A percentile compares a stretch with the other conserved stretches of the same genome.
Evolutionary conservation across 768 basidiomycete species (phyloP).

Genomic region (Podaxis sp.): DNA sequence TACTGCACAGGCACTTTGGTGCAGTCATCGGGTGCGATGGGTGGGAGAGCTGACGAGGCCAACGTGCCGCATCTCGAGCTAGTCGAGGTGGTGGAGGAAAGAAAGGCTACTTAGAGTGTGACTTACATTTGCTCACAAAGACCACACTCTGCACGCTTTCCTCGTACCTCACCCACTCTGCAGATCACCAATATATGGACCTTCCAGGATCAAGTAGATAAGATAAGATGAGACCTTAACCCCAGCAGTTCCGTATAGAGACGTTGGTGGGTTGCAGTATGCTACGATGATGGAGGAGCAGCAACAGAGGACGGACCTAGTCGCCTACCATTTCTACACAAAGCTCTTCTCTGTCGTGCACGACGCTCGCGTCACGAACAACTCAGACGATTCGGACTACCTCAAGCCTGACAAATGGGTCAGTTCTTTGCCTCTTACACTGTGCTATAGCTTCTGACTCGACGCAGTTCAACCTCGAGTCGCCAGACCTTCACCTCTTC

Average conservation of each 20-base stretch:
- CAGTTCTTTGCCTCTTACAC: slow-evolving; percentile 30
- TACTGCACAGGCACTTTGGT: too few species aligned
- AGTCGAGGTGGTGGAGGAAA: too few species aligned
- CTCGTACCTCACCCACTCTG: too few species aligned
- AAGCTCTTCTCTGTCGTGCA: slow-evolving; percentile 78
- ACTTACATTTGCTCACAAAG: not conserved
- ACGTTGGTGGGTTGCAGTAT: not conserved
- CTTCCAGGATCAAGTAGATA: not conserved
- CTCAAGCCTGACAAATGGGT: slow-evolving; percentile 83
- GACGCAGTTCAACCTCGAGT: slow-evolving; percentile 41
- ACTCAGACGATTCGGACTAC: slow-evolving; percentile 24
- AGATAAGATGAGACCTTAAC: slow-evolving; percentile 8
- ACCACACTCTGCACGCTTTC: too few species aligned
- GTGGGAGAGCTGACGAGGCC: too few species aligned
- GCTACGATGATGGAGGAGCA: slow-evolving; percentile 14
- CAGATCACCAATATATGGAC: too few species aligned
- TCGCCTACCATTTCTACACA: slow-evolving; percentile 79
- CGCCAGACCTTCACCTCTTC: slow-evolving; percentile 18
- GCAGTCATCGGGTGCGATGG: too few species aligned
- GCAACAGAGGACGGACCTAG: slow-evolving; percentile 75
- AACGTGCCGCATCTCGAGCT: too few species aligned
- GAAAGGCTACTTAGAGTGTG: not conserved
- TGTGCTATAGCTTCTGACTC: slow-evolving; percentile 33
- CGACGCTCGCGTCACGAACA: slow-evolving; percentile 67
- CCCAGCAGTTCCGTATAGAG: not conserved